Percentiles rank a stretch among this genome's conserved stretches.
Evolutionary conservation across 768 basidiomycete genomes (phyloP).

Genomic region (Roridomyces roridus): DNA sequence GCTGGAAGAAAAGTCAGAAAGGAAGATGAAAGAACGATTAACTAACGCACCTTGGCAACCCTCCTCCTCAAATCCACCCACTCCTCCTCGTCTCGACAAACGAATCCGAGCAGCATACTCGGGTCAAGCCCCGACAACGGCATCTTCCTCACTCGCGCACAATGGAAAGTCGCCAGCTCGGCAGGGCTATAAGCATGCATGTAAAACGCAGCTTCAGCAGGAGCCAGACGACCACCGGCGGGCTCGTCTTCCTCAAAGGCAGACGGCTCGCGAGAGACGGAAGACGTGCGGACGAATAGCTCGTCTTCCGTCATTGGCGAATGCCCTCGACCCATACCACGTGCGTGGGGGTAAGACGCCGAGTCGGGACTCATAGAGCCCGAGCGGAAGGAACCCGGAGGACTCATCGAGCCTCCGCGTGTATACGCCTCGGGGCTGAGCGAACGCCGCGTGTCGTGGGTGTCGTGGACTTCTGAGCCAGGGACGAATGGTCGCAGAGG

Average conservation of each 20-base stretch:
- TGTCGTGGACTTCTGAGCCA: not conserved
- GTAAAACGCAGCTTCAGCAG: slow-evolving; percentile 64
- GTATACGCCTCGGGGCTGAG: slow-evolving; percentile 3
- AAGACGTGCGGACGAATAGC: slow-evolving; percentile 3
- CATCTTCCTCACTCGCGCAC: slow-evolving; percentile 95
- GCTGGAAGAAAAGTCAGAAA: slow-evolving; percentile 34
- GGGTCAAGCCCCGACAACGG: slow-evolving; percentile 73
- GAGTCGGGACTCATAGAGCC: slow-evolving; percentile 16
- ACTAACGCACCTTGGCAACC: slow-evolving; percentile 72
- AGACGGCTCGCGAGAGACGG: too few relatives aligned
- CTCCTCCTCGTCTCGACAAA: slow-evolving; percentile 81
- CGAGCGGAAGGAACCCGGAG: not conserved
- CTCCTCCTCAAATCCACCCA: slow-evolving; percentile 84
- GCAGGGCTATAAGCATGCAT: slow-evolving; percentile 71
- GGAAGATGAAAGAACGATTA: slow-evolving; percentile 9
- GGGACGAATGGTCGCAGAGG: slow-evolving; percentile 57
- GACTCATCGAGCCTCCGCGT: slow-evolving; percentile 9
- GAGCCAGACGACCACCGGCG: slow-evolving; percentile 38
- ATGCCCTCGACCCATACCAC: not conserved
- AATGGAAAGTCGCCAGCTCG: slow-evolving; percentile 93
- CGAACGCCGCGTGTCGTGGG: slow-evolving; percentile 6
- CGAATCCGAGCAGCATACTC: slow-evolving; percentile 85
- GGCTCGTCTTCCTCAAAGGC: not conserved
- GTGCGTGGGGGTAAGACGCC: not conserved
- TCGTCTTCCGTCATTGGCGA: slow-evolving; percentile 21